Percentiles rank a stretch among this genome's conserved stretches.
phyloP scores from a whole-genome alignment of 2,329 filamentous ascomycete species.

The Graphilbum fragrans region DNA sequence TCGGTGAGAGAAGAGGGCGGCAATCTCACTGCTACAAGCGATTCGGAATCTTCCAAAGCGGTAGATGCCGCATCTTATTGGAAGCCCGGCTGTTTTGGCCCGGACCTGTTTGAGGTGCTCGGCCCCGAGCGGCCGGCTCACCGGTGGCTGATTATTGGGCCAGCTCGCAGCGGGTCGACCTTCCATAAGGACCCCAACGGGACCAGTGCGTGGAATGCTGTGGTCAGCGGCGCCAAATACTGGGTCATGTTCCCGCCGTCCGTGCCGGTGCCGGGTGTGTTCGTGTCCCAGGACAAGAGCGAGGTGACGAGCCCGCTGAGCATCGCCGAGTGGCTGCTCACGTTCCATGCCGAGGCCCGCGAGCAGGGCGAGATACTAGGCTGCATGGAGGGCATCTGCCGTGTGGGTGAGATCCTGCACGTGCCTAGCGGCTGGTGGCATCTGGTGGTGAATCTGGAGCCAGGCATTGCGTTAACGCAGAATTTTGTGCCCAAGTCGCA shows the following conservation, averaged over 20 bases:
- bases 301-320: constrained; percentile 90
- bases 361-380: constrained; percentile 41
- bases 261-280: constrained; percentile 73
- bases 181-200: constrained; percentile 79
- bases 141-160: constrained; percentile 87
- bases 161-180: constrained; percentile 76
- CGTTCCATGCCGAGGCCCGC: constrained; percentile 77
- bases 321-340: constrained; percentile 92
- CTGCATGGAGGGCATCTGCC: constrained; percentile 77
- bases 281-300: constrained; percentile 76
- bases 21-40: constrained; percentile 20
- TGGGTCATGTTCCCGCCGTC: constrained; percentile 96
- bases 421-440: constrained; percentile 97
- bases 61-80: constrained; percentile 46
- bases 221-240: constrained; percentile 82
- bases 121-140: constrained; percentile 71
- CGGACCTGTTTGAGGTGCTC: constrained; percentile 73
- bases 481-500: constrained; percentile 81
- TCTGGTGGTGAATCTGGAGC: constrained; percentile 79
- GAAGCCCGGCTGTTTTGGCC: constrained; percentile 72
- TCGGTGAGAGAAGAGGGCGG: constrained; percentile 36
- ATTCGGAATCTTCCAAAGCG: not conserved
- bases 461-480: constrained; percentile 80
- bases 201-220: constrained; percentile 85
- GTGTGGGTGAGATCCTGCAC: constrained; percentile 74